A percentile compares a stretch with the other conserved stretches of the same genome.
These are phyloP conservation scores for Trichocladium uniseriatum DNA, from an alignment of 495 filamentous ascomycete species.

Conservation along the genomic window DNA sequence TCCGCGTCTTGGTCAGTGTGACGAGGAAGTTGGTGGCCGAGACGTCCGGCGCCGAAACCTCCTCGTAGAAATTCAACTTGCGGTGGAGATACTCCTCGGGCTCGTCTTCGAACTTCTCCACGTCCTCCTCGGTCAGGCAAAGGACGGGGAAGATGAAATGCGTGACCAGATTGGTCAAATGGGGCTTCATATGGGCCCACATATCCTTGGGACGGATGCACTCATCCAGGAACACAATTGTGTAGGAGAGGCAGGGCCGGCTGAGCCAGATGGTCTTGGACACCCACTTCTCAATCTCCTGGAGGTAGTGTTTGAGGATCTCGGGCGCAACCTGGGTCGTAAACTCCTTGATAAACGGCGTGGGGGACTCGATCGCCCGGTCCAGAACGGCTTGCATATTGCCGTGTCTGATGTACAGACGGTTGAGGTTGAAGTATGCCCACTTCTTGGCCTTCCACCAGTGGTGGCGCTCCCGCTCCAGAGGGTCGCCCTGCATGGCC, in stretches of 20 bases:
- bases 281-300: conserved; percentile 94
- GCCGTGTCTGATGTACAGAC: conserved; percentile 90
- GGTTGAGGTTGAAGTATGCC: conserved; percentile 94
- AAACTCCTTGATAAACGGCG: conserved; percentile 81
- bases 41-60: conserved; percentile 90
- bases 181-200: conserved; percentile 88
- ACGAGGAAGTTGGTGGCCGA: conserved; percentile 95
- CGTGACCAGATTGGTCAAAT: conserved; percentile 81
- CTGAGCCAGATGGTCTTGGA: conserved; percentile 90
- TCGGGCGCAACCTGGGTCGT: conserved; percentile 86
- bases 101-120: conserved; percentile 88
- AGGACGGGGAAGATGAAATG: conserved; percentile 93
- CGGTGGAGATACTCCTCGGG: conserved; percentile 94
- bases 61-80: conserved; percentile 96
- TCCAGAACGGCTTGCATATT: conserved; percentile 62
- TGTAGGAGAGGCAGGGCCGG: conserved; percentile 85
- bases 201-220: conserved; percentile 95
- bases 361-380: conserved; percentile 55
- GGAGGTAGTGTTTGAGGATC: conserved; percentile 85
- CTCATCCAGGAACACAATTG: conserved; percentile 87
- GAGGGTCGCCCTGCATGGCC: conserved; percentile 70
- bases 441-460: conserved; percentile 99
- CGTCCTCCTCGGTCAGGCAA: conserved; percentile 84
- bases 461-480: conserved; percentile 84
- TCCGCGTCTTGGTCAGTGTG: conserved; percentile 83